Evolutionary conservation across 345 rosid genomes (phyloP).

Genomic region (Toxicodendron radicans): DNA sequence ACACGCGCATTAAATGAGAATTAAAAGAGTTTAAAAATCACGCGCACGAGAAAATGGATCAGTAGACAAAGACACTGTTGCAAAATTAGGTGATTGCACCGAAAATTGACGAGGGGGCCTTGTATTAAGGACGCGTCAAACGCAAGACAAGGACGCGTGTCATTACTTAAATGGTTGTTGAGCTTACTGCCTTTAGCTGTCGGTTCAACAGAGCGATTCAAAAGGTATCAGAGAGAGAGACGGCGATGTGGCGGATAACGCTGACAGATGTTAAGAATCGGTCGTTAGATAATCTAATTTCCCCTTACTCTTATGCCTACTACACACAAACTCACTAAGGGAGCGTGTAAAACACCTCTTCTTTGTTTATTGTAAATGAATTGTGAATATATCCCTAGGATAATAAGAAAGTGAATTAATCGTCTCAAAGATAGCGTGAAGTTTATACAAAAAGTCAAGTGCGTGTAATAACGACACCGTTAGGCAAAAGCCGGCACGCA

Average conservation of each 20-base stretch:
- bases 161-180: neutral
- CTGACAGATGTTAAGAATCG: conserved; percentile 13
- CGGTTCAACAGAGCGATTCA: conserved; percentile 16
- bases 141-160: conserved; percentile 25
- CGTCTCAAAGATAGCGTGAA: conserved; percentile 19
- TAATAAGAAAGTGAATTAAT: conserved; percentile 19
- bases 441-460: conserved; percentile 7
- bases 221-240: conserved; percentile 7
- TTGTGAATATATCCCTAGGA: too few species aligned
- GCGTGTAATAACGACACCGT: conserved; percentile 26
- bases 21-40: neutral
- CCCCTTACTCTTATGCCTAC: neutral
- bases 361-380: too few species aligned
- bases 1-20: conserved; percentile 1
- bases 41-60: conserved; percentile 7
- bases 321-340: neutral
- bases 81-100: conserved; percentile 2
- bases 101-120: conserved; percentile 9
- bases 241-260: conserved; percentile 17
- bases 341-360: neutral
- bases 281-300: neutral
- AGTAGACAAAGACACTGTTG: neutral
- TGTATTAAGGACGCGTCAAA: conserved; percentile 23
- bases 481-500: conserved; percentile 41
- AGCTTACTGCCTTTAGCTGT: neutral